phyloP scores from a whole-genome alignment of 352 stramenopile genomes.

The Phytopythium kandeliae region DNA sequence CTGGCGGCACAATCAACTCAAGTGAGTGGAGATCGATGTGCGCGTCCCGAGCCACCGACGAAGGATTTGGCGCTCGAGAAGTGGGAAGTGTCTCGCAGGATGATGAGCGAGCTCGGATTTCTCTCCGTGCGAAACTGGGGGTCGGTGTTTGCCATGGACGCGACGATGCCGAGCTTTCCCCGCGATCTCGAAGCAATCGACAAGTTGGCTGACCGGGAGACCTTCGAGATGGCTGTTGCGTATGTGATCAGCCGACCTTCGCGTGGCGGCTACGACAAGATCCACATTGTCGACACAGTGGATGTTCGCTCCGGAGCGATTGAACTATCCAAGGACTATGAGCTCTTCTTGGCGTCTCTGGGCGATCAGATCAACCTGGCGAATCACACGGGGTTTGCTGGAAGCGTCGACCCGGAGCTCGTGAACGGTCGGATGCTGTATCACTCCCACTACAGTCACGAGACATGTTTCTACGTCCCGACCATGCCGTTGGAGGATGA shows the following conservation, averaged over 20 bases:
- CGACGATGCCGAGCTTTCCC: slow-evolving; percentile 43
- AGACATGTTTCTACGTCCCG: slow-evolving; percentile 80
- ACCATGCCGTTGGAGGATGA: slow-evolving; percentile 51
- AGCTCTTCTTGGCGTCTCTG: slow-evolving; percentile 61
- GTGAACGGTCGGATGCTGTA: slow-evolving; percentile 51
- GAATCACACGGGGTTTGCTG: slow-evolving; percentile 42
- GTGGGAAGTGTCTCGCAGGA: slow-evolving; percentile 69
- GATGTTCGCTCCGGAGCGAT: slow-evolving; percentile 36
- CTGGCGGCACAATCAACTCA: slow-evolving; percentile 17
- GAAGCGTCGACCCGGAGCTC: slow-evolving; percentile 28
- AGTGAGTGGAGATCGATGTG: slow-evolving; percentile 16
- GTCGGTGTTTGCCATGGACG: slow-evolving; percentile 75
- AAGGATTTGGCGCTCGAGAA: slow-evolving; percentile 56
- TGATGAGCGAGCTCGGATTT: slow-evolving; percentile 84
- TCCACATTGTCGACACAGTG: slow-evolving; percentile 50
- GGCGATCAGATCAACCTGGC: slow-evolving; percentile 49
- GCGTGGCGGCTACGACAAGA: slow-evolving; percentile 69
- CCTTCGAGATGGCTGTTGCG: slow-evolving; percentile 76
- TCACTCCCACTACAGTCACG: slow-evolving; percentile 73
- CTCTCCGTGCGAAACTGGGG: slow-evolving; percentile 83
- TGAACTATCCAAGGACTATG: slow-evolving; percentile 55
- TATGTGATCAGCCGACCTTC: slow-evolving; percentile 66
- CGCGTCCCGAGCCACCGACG: slow-evolving; percentile 24
- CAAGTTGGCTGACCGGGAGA: slow-evolving; percentile 70
- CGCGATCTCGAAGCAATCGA: slow-evolving; percentile 66